Percentiles rank a stretch among this genome's conserved stretches.
Evolutionary conservation across 1,284 basidiomycete genomes (phyloP).

Genomic region (Ceratorhiza oryzae-sativae): DNA sequence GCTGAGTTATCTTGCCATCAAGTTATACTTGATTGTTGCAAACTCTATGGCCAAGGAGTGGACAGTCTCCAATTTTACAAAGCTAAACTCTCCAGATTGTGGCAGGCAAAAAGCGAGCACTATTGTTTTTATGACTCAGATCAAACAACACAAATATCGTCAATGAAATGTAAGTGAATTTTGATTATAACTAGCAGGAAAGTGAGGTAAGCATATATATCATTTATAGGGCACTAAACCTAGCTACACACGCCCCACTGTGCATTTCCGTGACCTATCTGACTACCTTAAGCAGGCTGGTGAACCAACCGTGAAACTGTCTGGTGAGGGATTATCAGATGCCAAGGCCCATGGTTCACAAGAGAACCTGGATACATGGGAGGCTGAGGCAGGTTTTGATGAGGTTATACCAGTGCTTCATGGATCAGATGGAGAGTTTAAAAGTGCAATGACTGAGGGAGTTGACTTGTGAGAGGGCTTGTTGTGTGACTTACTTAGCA

Average conservation of each 20-base stretch:
- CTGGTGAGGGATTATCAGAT: neutral
- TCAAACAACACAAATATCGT: slow-evolving; percentile 35
- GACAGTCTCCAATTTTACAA: slow-evolving; percentile 53
- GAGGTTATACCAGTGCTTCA: neutral
- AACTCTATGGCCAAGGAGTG: slow-evolving; percentile 55
- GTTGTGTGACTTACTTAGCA: slow-evolving; percentile 28
- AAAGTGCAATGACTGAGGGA: slow-evolving; percentile 4
- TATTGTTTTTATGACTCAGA: slow-evolving; percentile 48
- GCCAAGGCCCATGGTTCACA: too few species aligned
- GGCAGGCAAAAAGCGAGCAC: slow-evolving; percentile 46
- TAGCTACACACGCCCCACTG: neutral
- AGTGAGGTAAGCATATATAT: neutral
- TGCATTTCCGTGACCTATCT: neutral
- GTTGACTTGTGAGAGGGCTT: neutral
- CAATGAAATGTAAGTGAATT: neutral
- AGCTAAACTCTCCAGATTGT: slow-evolving; percentile 49
- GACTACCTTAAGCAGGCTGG: neutral
- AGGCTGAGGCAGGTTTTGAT: slow-evolving; percentile 7
- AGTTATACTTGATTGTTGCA: slow-evolving; percentile 50
- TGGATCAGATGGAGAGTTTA: slow-evolving; percentile 1
- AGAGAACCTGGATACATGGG: neutral
- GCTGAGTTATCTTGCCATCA: slow-evolving; percentile 47
- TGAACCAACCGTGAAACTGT: neutral
- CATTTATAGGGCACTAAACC: neutral
- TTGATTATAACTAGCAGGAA: neutral